Base-by-base conservation (phyloP, 495 filamentous ascomycete species). In the Neurospora cerealis region DNA sequence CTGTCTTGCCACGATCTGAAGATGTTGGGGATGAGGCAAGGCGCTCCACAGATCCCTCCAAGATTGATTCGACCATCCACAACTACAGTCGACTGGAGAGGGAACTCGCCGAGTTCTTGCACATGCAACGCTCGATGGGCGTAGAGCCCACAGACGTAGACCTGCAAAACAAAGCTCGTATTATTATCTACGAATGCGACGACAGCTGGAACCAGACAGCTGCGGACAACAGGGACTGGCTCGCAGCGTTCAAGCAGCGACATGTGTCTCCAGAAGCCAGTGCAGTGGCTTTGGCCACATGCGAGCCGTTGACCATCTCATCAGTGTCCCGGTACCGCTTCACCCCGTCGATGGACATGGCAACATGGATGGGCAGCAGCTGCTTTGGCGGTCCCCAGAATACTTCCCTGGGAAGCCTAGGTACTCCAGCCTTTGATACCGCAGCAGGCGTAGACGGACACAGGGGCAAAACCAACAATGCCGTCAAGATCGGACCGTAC, bases 121-220 rank as follows among this genome's bases (percentile, higher is more conserved):
- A 82, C 2, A 77, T 81, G 13, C 85, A 88, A 74, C 77, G 84
- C 17, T 74, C 85, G 0, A 76, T 83, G 32, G 90, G 90, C 1
- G 71, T 85, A 40, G 80, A 87, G 46, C 89, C 89, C 6, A 86
- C 85, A 38, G 90, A 93, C 77, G 81, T 82, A 21, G 88, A 90
- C 75, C 76, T 93, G 41, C 91, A 92, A 80, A 83, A 82, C 21
- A 84, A 91, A 78, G 90, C 86, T 9, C 89, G 91, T 70, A 82
- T 87, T 37, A 87, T 91, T 73, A 87, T 93, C 73, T 92, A 91
- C 79, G 88, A 87, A 21, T 84, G 79, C 66, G 88, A 91, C 72
- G 91, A 93, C 74, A 84, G 85, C 24, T 93, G 90, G 90, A 92
- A 92, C 72, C 91, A 92, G 79, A 93, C 91, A 0, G 89, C 87